Percentiles rank a stretch among this genome's conserved stretches.
phyloP scores from a whole-genome alignment of 768 basidiomycete species.

The Pluteus cervinus region DNA sequence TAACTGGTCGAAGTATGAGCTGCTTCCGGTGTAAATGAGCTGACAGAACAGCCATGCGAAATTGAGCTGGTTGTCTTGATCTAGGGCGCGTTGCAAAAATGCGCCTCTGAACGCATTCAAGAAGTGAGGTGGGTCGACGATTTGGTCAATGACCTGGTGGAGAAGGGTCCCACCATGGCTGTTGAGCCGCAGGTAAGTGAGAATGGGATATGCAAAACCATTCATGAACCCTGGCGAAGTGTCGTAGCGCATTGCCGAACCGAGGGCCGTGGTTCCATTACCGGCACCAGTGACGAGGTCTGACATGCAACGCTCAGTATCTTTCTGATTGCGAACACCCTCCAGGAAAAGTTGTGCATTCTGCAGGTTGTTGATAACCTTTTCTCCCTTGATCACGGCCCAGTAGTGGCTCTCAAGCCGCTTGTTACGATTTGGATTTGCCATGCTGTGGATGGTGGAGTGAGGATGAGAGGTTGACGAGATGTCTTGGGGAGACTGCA shows the following conservation, averaged over 20 bases:
- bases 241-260: slow-evolving; percentile 31
- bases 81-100: slow-evolving; percentile 22
- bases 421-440: no score
- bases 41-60: slow-evolving; percentile 33
- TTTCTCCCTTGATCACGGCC: no score
- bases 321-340: slow-evolving; percentile 30
- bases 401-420: no score
- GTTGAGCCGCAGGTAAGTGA: slow-evolving; percentile 26
- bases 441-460: no score
- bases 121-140: slow-evolving; percentile 41
- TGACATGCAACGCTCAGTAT: slow-evolving; percentile 27
- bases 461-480: no score
- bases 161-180: slow-evolving; percentile 32
- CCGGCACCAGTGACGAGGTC: slow-evolving; percentile 25
- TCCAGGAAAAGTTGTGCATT: slow-evolving; percentile 41
- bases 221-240: slow-evolving; percentile 29
- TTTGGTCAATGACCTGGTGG: slow-evolving; percentile 23
- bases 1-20: slow-evolving; percentile 25
- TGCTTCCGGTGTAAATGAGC: slow-evolving; percentile 25
- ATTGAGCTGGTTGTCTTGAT: slow-evolving; percentile 17
- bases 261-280: slow-evolving; percentile 28
- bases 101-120: slow-evolving; percentile 30
- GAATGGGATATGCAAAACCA: slow-evolving; percentile 21
- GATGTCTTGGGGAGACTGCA: no score
- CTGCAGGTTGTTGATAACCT: no score